Evolutionary conservation across 2,329 filamentous ascomycete species (phyloP), one percentile per base, ranked within the genome.

Genomic region (Lecanosticta acicola): DNA sequence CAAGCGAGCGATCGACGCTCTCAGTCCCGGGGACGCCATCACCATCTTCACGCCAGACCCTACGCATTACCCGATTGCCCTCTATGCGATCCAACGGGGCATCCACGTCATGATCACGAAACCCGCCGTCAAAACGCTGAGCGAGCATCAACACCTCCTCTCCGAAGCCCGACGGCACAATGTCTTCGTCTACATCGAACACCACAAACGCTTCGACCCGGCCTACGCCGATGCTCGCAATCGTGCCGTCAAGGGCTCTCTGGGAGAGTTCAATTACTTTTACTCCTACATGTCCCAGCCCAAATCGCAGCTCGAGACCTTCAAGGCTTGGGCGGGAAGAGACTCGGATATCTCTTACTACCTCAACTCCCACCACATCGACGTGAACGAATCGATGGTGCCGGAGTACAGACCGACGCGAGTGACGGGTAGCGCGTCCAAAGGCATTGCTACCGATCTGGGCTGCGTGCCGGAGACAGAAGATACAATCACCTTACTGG

Each of bases 201-300:
- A 96, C 72, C 90, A 96, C 78, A 96, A 96, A 75, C 87, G 91
- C 47, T 96, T 84, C 71, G 90, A 96, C 66, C 90, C 90, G 1
- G 88, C 88, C 17, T 96, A 96, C 72, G 81, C 87, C 11, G 90
- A 96, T 66, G 91, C 91, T 11, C 80, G 83, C 40, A 83, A 83
- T 71, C 82, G 84, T 58, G 87, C 87, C 11, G 72, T 80, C 62
- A 81, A 75, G 26, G 62, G 62, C 32, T 53, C 41, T 43, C 74
- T 96, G 5, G 90, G 90, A 54, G 88, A 95, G 70, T 96, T 96
- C 80, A 95, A 94, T 75, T 96, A 96, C 76, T 96, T 94, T 67
- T 96, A 95, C 77, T 85, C 80, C 59, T 96, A 96, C 78, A 94
- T 95, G 89, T 87, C 83, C 40, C 89, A 95, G 74, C 86, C 84